Evolutionary conservation across 73 alveolate species (phyloP), one percentile per base, ranked within the genome.

Genomic region (Loxodes magnus): DNA sequence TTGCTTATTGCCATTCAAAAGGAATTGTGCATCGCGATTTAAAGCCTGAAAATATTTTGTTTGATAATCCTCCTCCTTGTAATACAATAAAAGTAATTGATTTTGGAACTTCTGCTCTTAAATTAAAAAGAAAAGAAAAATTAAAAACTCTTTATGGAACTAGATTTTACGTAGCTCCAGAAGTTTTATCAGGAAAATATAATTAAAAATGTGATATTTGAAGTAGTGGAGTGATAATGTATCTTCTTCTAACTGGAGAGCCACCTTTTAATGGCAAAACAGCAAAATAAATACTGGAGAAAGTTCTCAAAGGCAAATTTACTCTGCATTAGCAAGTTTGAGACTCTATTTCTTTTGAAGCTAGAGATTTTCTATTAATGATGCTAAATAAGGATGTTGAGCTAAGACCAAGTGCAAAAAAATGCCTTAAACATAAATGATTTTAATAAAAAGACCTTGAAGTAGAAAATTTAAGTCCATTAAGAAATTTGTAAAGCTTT

Each of bases 1-100:
- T 82, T 10, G 60, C 56, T 28, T 78, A 82, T 46, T 64, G 76
- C 68, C 95, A 82, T 57, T 24, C 41, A 17, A 46, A 57, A 17
- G 51, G 65, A 21, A 72, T 83, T 20, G 78, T 78, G 26, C 96
- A 83, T 56, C 35, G 96, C 41, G 96, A 83, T 60, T 54, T 83
- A 37, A 83, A 83, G 43, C 96, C 96, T 0, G 90, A 82, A 68
- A 83, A 83, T 60, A 72, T 83, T 16, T 38, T 83, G 24, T 53
- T 83, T 43, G 92, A 77, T 46, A 34, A 29, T 43, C 50, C 20
- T 0, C 59, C 76, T 43, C 53, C 54, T 20, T 48, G 56, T 30
- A 43, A 65, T 15, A 50, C 51, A 43, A 46, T 78, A 14, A 83
- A 83, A 59, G 39, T 83, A 9, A 69, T 82, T 39, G 95, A 78